phyloP scores from a whole-genome alignment of 306 rosid genomes.

The Prunus fruticosa region DNA sequence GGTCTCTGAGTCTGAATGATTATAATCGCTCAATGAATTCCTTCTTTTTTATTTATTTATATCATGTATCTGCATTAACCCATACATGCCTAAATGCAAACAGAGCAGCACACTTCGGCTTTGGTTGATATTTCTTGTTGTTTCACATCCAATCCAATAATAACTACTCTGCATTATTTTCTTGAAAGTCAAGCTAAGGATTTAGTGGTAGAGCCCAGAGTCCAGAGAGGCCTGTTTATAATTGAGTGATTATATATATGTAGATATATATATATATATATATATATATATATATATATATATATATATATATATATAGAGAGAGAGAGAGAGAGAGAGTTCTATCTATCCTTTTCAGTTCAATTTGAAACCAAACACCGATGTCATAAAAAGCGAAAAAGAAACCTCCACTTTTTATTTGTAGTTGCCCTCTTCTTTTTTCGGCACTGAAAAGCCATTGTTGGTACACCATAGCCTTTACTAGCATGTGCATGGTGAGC shows the following conservation, averaged over 20 bases:
- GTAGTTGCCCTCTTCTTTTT: not conserved
- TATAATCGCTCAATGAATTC: no score
- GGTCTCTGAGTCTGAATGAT: no score
- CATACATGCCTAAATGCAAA: conserved; percentile 1
- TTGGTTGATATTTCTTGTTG: conserved; percentile 11
- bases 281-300: no score
- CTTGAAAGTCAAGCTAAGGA: conserved; percentile 24
- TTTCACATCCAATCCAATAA: conserved; percentile 19
- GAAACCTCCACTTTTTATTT: not conserved
- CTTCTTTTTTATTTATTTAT: not conserved
- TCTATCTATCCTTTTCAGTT: not conserved
- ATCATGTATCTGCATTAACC: conserved; percentile 8
- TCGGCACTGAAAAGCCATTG: not conserved
- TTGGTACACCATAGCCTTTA: conserved; percentile 12
- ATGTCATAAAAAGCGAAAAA: not conserved
- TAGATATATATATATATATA: no score
- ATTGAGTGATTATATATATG: conserved; percentile 1
- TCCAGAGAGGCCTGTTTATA: conserved; percentile 8
- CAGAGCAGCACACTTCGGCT: not conserved
- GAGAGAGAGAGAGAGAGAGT: conserved; percentile 2
- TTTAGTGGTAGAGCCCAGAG: conserved; percentile 21
- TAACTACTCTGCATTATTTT: conserved; percentile 17
- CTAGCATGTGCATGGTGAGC: not conserved
- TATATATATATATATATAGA: not conserved
- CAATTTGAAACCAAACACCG: not conserved